Conservation (phyloP, 2,329 filamentous ascomycete genomes). For the Cryphonectria radicalis region DNA sequence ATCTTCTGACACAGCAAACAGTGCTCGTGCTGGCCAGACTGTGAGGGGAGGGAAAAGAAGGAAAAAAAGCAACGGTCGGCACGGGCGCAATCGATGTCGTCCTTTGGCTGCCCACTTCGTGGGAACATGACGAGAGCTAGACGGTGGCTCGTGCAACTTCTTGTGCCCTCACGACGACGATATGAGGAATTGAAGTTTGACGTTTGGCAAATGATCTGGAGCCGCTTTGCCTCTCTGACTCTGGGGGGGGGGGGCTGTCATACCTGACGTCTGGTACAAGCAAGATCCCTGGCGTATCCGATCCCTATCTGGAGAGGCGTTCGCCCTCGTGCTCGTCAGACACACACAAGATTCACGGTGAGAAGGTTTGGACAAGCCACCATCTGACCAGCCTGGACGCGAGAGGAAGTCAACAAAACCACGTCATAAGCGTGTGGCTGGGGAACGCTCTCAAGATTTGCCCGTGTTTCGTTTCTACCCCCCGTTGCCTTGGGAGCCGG, state of each 20-base stretch:
- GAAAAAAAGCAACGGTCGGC: neutral
- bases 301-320: constrained; percentile 19
- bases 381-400: neutral
- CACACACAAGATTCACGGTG: neutral
- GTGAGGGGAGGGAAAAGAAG: neutral
- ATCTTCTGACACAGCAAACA: constrained; percentile 17
- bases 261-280: neutral
- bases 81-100: neutral
- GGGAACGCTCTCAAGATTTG: constrained; percentile 18
- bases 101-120: neutral
- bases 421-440: constrained; percentile 17
- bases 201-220: neutral
- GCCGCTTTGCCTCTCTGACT: neutral
- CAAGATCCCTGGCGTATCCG: neutral
- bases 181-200: constrained; percentile 1
- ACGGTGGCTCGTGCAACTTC: neutral
- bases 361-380: neutral
- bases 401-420: constrained; percentile 13
- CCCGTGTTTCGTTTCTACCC: constrained; percentile 25
- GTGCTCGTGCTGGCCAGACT: constrained; percentile 12
- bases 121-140: neutral
- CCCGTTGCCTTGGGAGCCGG: neutral
- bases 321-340: constrained; percentile 7
- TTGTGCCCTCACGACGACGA: neutral
- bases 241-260: neutral